These are phyloP conservation scores for Scedosporium dehoogii DNA, from an alignment of 2,329 filamentous ascomycete genomes.

Conservation along the genomic window DNA sequence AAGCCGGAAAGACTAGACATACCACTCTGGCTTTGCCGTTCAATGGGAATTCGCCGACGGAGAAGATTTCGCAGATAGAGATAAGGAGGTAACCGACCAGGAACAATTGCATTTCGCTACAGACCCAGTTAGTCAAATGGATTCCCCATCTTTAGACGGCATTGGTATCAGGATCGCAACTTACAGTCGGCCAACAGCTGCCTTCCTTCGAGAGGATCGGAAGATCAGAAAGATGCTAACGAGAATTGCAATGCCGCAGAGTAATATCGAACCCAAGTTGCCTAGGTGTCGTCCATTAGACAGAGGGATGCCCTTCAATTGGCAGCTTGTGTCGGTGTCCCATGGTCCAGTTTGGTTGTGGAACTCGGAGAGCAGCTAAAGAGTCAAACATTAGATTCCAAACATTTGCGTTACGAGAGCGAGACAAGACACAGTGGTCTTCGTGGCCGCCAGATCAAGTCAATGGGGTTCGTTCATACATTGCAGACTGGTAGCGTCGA, in stretches of 20 bases:
- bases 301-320: constrained; percentile 65
- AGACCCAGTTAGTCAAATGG: neutral
- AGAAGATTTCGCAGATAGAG: constrained; percentile 93
- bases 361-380: constrained; percentile 52
- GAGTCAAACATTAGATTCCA: neutral
- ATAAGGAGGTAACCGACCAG: constrained; percentile 77
- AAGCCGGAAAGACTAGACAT: constrained; percentile 23
- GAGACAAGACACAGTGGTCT: neutral
- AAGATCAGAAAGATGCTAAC: constrained; percentile 59
- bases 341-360: constrained; percentile 50
- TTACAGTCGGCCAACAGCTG: constrained; percentile 86
- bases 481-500: constrained; percentile 78
- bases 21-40: constrained; percentile 60
- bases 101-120: constrained; percentile 93
- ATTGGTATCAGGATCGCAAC: constrained; percentile 13
- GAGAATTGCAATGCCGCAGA: constrained; percentile 68
- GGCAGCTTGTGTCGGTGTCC: constrained; percentile 51
- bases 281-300: constrained; percentile 56
- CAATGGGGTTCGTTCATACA: constrained; percentile 37
- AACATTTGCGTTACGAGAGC: neutral
- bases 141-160: constrained; percentile 6
- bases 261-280: constrained; percentile 86
- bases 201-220: constrained; percentile 79
- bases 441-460: neutral
- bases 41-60: constrained; percentile 80